A percentile compares a stretch with the other conserved stretches of the same genome.
Conservation (phyloP, 108 stramenopile species). For the Chaetoceros muelleri region DNA sequence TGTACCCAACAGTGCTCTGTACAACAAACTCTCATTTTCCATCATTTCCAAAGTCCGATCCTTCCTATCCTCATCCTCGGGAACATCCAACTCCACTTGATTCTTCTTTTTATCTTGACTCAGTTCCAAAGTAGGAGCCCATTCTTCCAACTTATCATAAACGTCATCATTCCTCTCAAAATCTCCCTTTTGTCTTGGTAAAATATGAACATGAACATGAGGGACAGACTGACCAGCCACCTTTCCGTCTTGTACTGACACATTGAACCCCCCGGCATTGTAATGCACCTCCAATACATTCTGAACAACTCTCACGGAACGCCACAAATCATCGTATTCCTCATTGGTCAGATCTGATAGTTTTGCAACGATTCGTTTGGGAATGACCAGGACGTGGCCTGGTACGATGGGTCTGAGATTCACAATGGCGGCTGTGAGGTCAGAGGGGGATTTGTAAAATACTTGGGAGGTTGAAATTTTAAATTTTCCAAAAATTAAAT, state of each 20-base stretch:
- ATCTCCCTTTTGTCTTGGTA: slow-evolving; percentile 61
- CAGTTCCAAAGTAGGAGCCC: slow-evolving; percentile 60
- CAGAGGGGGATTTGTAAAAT: slow-evolving; percentile 38
- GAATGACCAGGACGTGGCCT: slow-evolving; percentile 80
- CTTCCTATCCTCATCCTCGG: slow-evolving; percentile 58
- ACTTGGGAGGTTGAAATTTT: slow-evolving; percentile 45
- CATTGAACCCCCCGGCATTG: slow-evolving; percentile 61
- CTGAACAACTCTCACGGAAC: slow-evolving; percentile 62
- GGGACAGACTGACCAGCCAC: slow-evolving; percentile 81
- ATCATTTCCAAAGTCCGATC: slow-evolving; percentile 69
- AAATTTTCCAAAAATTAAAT: slow-evolving; percentile 58
- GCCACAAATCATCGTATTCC: slow-evolving; percentile 74
- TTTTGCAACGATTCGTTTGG: slow-evolving; percentile 36
- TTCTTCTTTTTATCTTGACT: slow-evolving; percentile 10
- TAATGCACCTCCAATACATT: slow-evolving; percentile 36
- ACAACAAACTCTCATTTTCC: slow-evolving; percentile 62
- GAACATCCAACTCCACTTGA: slow-evolving; percentile 33
- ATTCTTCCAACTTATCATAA: slow-evolving; percentile 68
- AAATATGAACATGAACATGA: slow-evolving; percentile 87
- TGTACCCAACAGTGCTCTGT: slow-evolving; percentile 29
- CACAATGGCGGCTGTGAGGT: slow-evolving; percentile 52
- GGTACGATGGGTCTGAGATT: slow-evolving; percentile 84
- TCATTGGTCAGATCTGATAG: slow-evolving; percentile 57
- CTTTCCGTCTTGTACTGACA: slow-evolving; percentile 83
- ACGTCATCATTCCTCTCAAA: slow-evolving; percentile 78